A percentile compares a stretch with the other conserved stretches of the same genome.
These are phyloP conservation scores for Bacidia gigantensis DNA, from an alignment of 495 filamentous ascomycete species.

Conservation along the genomic window DNA sequence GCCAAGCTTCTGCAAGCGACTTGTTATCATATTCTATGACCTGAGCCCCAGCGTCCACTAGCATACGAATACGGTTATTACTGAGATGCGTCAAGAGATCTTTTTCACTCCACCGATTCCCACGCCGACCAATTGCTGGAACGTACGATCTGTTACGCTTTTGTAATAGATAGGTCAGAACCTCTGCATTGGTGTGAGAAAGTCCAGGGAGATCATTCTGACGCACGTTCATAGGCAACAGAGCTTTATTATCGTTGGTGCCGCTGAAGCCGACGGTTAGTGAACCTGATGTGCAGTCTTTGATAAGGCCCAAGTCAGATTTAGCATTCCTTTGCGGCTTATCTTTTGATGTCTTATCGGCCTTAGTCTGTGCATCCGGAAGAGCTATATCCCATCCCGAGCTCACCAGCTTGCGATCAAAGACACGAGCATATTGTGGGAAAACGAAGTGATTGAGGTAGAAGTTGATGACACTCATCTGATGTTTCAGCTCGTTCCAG, in stretches of 20 bases:
- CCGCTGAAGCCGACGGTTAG: slow-evolving; percentile 56
- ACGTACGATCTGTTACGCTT: slow-evolving; percentile 36
- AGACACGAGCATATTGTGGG: slow-evolving; percentile 48
- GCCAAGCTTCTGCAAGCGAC: slow-evolving; percentile 37
- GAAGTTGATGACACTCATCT: slow-evolving; percentile 38
- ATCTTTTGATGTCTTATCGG: not conserved
- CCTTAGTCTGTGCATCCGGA: not conserved
- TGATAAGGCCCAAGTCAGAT: not conserved
- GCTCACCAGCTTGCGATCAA: slow-evolving; percentile 48
- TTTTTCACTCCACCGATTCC: slow-evolving; percentile 4
- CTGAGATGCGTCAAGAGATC: not conserved
- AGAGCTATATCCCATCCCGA: slow-evolving; percentile 54
- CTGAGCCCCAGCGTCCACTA: slow-evolving; percentile 65
- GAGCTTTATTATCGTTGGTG: slow-evolving; percentile 49
- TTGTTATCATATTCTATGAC: slow-evolving; percentile 50
- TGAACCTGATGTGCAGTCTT: slow-evolving; percentile 28
- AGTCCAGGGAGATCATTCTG: slow-evolving; percentile 44
- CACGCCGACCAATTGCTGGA: not conserved
- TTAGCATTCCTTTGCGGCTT: not conserved
- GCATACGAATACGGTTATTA: slow-evolving; percentile 29
- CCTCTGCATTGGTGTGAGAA: slow-evolving; percentile 49
- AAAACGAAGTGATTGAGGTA: slow-evolving; percentile 51
- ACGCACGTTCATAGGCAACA: slow-evolving; percentile 41
- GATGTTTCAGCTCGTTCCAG: slow-evolving; percentile 1
- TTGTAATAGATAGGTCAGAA: slow-evolving; percentile 42